Conservation (phyloP, 2,329 filamentous ascomycete species). For the Cladosporium sphaerospermum region DNA sequence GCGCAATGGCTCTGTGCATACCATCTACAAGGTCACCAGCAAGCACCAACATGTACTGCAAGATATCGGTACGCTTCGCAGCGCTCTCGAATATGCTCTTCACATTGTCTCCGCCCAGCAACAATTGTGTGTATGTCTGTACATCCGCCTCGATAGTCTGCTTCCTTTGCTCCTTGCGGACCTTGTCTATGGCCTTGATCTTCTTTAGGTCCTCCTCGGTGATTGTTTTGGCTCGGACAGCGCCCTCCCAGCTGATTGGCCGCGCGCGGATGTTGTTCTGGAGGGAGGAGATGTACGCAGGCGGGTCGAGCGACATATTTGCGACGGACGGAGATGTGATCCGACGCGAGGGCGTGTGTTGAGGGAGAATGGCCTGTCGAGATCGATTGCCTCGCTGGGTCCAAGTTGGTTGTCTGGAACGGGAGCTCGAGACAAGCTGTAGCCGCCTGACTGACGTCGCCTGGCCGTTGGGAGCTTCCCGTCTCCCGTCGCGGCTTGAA, state of each 20-base stretch:
- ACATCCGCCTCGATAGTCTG: conserved; percentile 75
- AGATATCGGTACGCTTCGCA: conserved; percentile 77
- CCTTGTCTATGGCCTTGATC: conserved; percentile 95
- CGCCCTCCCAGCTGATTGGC: conserved; percentile 96
- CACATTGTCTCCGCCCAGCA: conserved; percentile 62
- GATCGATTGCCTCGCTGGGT: conserved; percentile 6
- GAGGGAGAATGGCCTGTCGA: neutral
- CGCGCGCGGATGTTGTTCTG: conserved; percentile 96
- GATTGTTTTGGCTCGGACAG: conserved; percentile 86
- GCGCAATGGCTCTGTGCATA: conserved; percentile 34
- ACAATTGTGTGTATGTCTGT: conserved; percentile 70
- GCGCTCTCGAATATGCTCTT: conserved; percentile 79
- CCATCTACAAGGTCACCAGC: conserved; percentile 81
- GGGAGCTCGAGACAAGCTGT: conserved; percentile 4
- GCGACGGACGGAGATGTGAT: neutral
- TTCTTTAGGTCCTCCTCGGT: conserved; percentile 89
- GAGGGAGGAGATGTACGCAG: conserved; percentile 78
- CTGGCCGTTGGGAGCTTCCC: neutral
- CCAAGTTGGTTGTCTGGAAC: neutral
- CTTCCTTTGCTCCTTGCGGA: conserved; percentile 82
- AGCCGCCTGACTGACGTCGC: neutral
- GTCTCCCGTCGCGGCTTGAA: neutral
- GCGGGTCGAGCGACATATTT: conserved; percentile 82
- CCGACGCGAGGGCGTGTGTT: neutral
- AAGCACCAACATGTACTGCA: conserved; percentile 91